Conservation (phyloP, 192 early-diverging fungal species). For the Backusella parvicylindrica region DNA sequence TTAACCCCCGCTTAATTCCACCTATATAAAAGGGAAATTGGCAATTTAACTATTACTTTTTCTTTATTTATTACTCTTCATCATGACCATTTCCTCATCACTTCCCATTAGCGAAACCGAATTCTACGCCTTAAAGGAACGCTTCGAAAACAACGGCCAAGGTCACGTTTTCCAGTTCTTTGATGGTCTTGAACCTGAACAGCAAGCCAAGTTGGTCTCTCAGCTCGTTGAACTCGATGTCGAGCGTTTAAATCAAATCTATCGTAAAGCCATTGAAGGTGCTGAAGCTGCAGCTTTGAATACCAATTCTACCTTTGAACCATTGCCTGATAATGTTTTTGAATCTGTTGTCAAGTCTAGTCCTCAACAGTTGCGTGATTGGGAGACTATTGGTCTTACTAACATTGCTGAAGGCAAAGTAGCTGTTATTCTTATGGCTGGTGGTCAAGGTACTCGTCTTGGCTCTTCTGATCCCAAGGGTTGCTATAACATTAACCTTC, state of each 20-base stretch:
- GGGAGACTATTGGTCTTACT: conserved; percentile 72
- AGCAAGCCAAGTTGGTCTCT: conserved; percentile 54
- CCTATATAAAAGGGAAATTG: background rate
- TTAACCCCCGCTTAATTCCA: background rate
- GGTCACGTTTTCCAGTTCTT: conserved; percentile 86
- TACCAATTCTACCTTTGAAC: conserved; percentile 52
- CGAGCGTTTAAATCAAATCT: conserved; percentile 79
- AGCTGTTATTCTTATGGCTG: conserved; percentile 91
- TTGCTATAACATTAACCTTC: conserved; percentile 92
- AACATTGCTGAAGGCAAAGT: conserved; percentile 87
- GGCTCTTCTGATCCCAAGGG: conserved; percentile 87
- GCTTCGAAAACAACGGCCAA: conserved; percentile 74
- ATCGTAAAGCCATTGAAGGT: conserved; percentile 64
- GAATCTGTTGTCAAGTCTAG: conserved; percentile 58
- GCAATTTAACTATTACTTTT: background rate
- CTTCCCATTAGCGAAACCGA: conserved; percentile 29
- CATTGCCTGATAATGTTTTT: conserved; percentile 69
- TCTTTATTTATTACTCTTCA: conserved; percentile 1
- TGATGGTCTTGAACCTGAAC: conserved; percentile 57
- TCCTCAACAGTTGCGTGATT: conserved; percentile 52
- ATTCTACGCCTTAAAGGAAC: conserved; percentile 48
- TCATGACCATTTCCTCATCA: conserved; percentile 22
- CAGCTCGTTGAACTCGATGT: conserved; percentile 77
- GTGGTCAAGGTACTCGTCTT: conserved; percentile 84
- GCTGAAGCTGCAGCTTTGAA: conserved; percentile 37